Percentiles rank a stretch among this genome's conserved stretches.
These are phyloP conservation scores for Zymoseptoria pseudotritici DNA, from an alignment of 2,329 filamentous ascomycete species.

Conservation along the genomic window DNA sequence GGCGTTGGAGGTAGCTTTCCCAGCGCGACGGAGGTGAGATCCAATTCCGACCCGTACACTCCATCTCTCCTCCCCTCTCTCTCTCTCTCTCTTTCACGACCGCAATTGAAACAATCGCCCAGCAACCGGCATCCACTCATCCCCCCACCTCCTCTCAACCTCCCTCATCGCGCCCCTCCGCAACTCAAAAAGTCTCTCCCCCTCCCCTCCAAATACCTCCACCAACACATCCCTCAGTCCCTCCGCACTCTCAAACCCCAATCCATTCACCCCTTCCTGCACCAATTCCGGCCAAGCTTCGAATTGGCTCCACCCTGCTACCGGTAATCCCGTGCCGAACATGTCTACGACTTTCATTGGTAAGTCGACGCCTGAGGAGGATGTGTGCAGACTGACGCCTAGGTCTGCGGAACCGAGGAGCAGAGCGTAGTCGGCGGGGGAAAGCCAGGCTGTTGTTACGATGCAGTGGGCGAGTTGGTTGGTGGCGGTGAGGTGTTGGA, in stretches of 20 bases:
- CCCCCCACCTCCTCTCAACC: constrained; percentile 74
- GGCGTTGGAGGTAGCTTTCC: no score
- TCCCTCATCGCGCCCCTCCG: constrained; percentile 69
- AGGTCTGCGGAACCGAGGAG: constrained; percentile 81
- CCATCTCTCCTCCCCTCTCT: no score
- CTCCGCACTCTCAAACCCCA: constrained; percentile 67
- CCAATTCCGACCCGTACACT: no score
- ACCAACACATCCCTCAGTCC: constrained; percentile 58
- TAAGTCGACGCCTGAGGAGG: constrained; percentile 87
- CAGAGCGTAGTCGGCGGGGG: constrained; percentile 72
- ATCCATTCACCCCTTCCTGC: constrained; percentile 75
- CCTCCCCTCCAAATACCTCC: constrained; percentile 53
- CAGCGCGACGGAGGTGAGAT: no score
- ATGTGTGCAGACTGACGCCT: constrained; percentile 85
- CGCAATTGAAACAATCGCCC: constrained; percentile 54
- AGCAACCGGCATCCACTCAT: constrained; percentile 83
- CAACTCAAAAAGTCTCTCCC: constrained; percentile 57
- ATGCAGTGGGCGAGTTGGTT: constrained; percentile 62
- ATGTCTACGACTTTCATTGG: constrained; percentile 99
- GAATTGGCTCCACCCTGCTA: constrained; percentile 78
- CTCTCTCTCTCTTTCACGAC: not conserved
- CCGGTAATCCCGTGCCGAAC: constrained; percentile 90
- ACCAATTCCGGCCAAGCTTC: constrained; percentile 89
- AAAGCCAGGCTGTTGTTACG: constrained; percentile 78
- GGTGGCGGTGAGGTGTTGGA: constrained; percentile 52